phyloP scores from a whole-genome alignment of 805 yeast genomes.

The Saccharomycopsis sp. region DNA sequence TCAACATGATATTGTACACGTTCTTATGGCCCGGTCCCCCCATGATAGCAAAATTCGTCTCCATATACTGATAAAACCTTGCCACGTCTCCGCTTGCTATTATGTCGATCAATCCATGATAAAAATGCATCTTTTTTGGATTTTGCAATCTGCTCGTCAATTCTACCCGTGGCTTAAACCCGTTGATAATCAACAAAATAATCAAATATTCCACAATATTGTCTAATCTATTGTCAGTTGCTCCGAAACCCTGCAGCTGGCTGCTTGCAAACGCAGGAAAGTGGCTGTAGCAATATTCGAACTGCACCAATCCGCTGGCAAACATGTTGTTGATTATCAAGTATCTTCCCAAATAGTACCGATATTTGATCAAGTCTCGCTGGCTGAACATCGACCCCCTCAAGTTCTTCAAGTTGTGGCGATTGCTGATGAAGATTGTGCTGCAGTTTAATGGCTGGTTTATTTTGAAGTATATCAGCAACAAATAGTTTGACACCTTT shows the following conservation, averaged over 20 bases:
- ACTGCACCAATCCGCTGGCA: conserved; percentile 13
- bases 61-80: neutral
- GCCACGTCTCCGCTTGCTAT: neutral
- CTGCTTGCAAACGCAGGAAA: conserved; percentile 2
- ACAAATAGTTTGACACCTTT: conserved; percentile 14
- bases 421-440: conserved; percentile 18
- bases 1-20: conserved; percentile 6
- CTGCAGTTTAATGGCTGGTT: conserved; percentile 18
- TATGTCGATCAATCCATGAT: neutral
- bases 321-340: conserved; percentile 11
- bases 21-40: conserved; percentile 2
- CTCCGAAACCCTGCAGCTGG: neutral
- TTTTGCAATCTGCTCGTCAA: conserved; percentile 1
- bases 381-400: conserved; percentile 8
- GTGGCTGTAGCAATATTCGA: conserved; percentile 12
- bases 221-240: conserved; percentile 4
- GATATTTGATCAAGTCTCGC: conserved; percentile 13
- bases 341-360: conserved; percentile 16
- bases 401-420: conserved; percentile 11
- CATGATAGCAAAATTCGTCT: neutral
- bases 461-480: conserved; percentile 14
- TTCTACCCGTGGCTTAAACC: conserved; percentile 9
- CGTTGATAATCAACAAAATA: conserved; percentile 9
- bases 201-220: conserved; percentile 8
- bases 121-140: neutral